phyloP scores from a whole-genome alignment of 805 yeast genomes.

The Ascoidea rubescens region DNA sequence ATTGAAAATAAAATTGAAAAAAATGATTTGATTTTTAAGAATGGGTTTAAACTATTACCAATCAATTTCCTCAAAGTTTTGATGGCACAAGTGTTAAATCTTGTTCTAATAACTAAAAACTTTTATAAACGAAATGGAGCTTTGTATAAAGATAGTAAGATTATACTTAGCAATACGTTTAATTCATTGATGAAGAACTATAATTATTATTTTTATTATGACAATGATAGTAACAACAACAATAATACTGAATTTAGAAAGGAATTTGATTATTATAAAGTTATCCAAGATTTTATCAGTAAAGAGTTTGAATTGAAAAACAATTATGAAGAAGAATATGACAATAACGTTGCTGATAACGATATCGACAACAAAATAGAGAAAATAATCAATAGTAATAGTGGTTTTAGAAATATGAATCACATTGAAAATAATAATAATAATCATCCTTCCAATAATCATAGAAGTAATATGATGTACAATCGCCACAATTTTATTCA shows the following conservation, averaged over 20 bases:
- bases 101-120: neutral
- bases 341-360: too few relatives aligned
- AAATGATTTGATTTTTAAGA: conserved; percentile 2
- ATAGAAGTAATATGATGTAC: too few relatives aligned
- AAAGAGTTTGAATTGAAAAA: neutral
- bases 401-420: too few relatives aligned
- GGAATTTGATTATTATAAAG: neutral
- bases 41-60: conserved; percentile 6
- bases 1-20: conserved; percentile 1
- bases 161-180: neutral
- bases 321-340: neutral
- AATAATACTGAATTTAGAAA: too few relatives aligned
- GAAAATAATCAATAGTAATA: too few relatives aligned
- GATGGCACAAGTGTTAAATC: neutral
- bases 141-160: neutral
- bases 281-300: neutral
- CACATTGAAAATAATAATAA: too few relatives aligned
- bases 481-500: too few relatives aligned
- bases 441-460: too few relatives aligned
- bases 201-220: neutral
- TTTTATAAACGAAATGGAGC: conserved; percentile 1
- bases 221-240: too few relatives aligned
- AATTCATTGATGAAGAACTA: neutral
- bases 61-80: conserved; percentile 1
- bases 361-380: too few relatives aligned